Conservation (phyloP, 495 filamentous ascomycete species). For the Aspergillus olivimuriae region DNA sequence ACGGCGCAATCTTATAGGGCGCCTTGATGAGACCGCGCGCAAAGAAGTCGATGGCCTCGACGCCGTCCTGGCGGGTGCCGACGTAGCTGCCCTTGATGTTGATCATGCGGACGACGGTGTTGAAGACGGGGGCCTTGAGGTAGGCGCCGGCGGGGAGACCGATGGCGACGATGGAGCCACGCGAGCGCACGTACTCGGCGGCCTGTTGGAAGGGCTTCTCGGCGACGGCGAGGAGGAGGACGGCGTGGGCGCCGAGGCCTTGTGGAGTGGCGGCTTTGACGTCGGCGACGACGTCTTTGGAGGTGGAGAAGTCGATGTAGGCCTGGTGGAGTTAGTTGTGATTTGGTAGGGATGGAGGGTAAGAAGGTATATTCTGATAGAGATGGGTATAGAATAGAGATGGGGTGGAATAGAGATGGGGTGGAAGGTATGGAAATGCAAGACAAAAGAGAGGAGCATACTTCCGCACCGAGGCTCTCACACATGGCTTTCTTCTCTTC, state of each 20-base stretch:
- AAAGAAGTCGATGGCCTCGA: slow-evolving; percentile 87
- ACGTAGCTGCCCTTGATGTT: slow-evolving; percentile 91
- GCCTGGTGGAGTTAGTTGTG: no score
- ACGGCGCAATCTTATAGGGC: slow-evolving; percentile 75
- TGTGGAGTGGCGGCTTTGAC: slow-evolving; percentile 73
- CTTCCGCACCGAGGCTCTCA: slow-evolving; percentile 55
- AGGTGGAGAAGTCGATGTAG: slow-evolving; percentile 73
- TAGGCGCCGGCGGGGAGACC: slow-evolving; percentile 75
- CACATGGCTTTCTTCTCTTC: slow-evolving; percentile 70
- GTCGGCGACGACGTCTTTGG: slow-evolving; percentile 70
- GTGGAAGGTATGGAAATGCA: not conserved
- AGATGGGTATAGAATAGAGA: not conserved
- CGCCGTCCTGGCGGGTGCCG: slow-evolving; percentile 77
- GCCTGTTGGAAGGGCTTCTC: slow-evolving; percentile 96
- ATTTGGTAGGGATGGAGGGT: no score
- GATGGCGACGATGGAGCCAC: slow-evolving; percentile 75
- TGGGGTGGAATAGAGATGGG: not conserved
- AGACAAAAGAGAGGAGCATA: slow-evolving; percentile 1
- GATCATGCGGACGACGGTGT: slow-evolving; percentile 82
- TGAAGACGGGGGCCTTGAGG: slow-evolving; percentile 77
- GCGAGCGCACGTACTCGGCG: slow-evolving; percentile 72
- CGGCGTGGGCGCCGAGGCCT: slow-evolving; percentile 80
- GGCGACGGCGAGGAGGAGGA: slow-evolving; percentile 73
- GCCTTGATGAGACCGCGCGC: slow-evolving; percentile 73
- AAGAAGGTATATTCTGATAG: no score